phyloP scores from a whole-genome alignment of 2,329 filamentous ascomycete species.

The Fusarium incarnatum region DNA sequence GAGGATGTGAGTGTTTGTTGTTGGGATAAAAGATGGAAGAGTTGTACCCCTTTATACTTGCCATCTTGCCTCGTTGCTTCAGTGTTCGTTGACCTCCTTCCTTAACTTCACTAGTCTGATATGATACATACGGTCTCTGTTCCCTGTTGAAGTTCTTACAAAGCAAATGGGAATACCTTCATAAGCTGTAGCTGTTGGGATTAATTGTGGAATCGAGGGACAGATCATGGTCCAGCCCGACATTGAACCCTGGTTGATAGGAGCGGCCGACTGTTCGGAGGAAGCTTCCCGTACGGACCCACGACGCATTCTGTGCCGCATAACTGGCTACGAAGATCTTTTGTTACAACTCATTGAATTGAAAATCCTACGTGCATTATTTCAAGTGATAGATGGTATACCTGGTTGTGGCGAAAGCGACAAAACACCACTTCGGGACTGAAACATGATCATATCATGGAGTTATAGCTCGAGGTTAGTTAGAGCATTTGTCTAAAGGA shows the following conservation, averaged over 20 bases:
- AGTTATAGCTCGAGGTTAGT: background rate
- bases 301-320: background rate
- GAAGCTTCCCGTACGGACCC: background rate
- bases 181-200: background rate
- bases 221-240: background rate
- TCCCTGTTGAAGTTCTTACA: background rate
- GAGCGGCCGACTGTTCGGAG: background rate
- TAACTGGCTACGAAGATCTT: background rate
- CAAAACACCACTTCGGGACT: background rate
- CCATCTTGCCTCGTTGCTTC: background rate
- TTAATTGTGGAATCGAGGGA: background rate
- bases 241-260: background rate
- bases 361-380: accelerated
- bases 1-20: background rate
- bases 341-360: background rate
- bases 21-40: accelerated
- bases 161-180: background rate
- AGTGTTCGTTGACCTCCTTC: background rate
- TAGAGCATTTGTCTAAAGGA: background rate
- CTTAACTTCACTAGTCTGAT: background rate
- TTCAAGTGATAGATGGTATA: too few species aligned
- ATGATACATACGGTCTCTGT: background rate
- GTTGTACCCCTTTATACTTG: background rate
- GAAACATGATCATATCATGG: background rate
- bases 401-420: accelerated